Base-by-base conservation (phyloP, 805 yeast species). In the Candida sakaeoensis region DNA sequence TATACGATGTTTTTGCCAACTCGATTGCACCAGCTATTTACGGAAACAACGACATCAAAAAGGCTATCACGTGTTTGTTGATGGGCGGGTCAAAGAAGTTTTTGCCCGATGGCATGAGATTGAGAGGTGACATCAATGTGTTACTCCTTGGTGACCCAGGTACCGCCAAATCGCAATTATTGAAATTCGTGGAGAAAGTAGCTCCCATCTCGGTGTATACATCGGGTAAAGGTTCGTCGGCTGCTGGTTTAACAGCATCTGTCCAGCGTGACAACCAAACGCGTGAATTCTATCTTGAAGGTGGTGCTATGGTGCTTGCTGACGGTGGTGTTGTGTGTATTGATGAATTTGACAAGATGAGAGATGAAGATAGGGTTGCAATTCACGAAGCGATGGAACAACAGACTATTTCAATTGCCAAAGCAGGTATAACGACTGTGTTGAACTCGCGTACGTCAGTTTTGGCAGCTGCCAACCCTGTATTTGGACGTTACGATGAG, bases 381-480 rank as follows among this genome's bases (percentile, higher is more conserved):
- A 93, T 93, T 50, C 99, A 93, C 63, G 99, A 93, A 71, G 99
- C 99, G 9, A 93, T 93, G 99, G 99, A 93, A 68, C 99, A 93
- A 64, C 99, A 93, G 65, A 93, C 99, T 0, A 93, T 93, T 44
- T 91, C 98, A 10, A 90, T 93, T 60, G 99, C 99, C 23, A 93
- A 93, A 61, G 99, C 99, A 8, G 99, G 99, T 61, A 93, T 93
- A 51, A 93, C 98, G 2, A 93, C 99, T 0, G 90, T 93, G 41
- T 74, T 93, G 51, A 93, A 93, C 63, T 93, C 99, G 3, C 77
- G 99, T 65, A 93, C 99, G 0, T 82, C 95, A 25, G 99, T 93
- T 3, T 70, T 93, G 34, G 99, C 99, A 0, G 99, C 99, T 17
- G 99, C 99, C 6, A 93, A 93, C 63, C 99, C 99, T 3, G 80